These are phyloP conservation scores for Eimeria tenella DNA, from an alignment of 169 alveolate genomes.

Conservation along the genomic window DNA sequence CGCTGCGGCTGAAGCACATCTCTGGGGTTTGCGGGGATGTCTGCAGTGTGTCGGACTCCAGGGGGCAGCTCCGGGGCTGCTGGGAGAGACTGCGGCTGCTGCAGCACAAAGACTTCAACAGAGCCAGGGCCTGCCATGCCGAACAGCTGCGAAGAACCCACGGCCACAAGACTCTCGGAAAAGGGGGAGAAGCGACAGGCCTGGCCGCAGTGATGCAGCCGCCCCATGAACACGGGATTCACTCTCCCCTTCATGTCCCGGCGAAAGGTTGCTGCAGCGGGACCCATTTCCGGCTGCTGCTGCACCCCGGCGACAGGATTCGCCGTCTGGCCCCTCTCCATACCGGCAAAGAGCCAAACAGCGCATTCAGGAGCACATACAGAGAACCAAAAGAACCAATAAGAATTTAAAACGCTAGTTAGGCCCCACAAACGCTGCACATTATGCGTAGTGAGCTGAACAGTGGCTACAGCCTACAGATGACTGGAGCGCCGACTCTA, in stretches of 20 bases:
- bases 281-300: background rate
- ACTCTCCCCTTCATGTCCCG: background rate
- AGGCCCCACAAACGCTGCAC: no score
- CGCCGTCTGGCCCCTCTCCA: no score
- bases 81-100: background rate
- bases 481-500: no score
- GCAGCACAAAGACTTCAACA: background rate
- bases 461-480: no score
- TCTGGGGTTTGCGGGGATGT: background rate
- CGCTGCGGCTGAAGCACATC: slow-evolving; percentile 22
- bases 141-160: slow-evolving; percentile 75
- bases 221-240: slow-evolving; percentile 1
- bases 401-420: no score
- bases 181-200: slow-evolving; percentile 76
- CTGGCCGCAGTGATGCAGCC: slow-evolving; percentile 72
- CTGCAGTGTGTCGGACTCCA: background rate
- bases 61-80: background rate
- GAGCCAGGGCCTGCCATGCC: slow-evolving; percentile 77
- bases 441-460: no score
- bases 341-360: no score
- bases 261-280: background rate
- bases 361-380: no score
- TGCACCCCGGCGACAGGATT: background rate
- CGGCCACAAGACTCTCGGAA: slow-evolving; percentile 56
- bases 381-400: no score